Conservation (phyloP, 2,329 filamentous ascomycete species). For the Thielaviopsis musarum region DNA sequence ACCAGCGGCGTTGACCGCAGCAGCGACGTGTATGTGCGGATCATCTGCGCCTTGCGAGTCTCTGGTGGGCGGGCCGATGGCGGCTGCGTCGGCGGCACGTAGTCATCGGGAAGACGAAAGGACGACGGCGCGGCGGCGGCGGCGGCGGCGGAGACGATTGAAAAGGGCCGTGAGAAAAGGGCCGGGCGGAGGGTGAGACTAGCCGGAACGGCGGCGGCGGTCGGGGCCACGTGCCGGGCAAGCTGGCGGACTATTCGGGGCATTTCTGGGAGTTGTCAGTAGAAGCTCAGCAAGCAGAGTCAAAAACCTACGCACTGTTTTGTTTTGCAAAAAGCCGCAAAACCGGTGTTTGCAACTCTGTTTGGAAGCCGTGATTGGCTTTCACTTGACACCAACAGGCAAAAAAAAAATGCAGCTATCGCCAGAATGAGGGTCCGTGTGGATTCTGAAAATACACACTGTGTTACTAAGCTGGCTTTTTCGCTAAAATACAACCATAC, state of each 20-base stretch:
- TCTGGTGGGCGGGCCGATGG: constrained; percentile 76
- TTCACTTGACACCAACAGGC: not conserved
- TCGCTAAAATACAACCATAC: too few relatives aligned
- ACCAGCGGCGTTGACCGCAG: constrained; percentile 73
- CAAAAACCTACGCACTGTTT: too few relatives aligned
- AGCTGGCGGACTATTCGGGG: constrained; percentile 10
- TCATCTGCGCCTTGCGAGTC: constrained; percentile 76
- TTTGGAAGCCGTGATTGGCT: too few relatives aligned
- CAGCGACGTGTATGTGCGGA: constrained; percentile 72
- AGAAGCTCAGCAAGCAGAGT: too few relatives aligned
- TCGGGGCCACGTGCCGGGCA: constrained; percentile 1
- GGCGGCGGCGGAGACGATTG: constrained; percentile 12
- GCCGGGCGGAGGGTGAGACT: not conserved
- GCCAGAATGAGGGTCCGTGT: not conserved
- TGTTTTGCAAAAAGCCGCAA: too few relatives aligned
- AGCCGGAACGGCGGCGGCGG: not conserved
- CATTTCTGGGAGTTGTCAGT: constrained; percentile 2
- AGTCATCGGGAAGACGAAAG: constrained; percentile 27
- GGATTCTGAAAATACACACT: not conserved
- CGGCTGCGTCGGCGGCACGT: constrained; percentile 55
- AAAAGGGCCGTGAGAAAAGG: constrained; percentile 2
- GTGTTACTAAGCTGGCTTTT: too few relatives aligned
- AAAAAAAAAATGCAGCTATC: not conserved
- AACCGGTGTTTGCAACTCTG: too few relatives aligned
- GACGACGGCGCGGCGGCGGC: constrained; percentile 15